phyloP scores from a whole-genome alignment of 1,284 basidiomycete species.

The Phylloboletellus chloephorus region DNA sequence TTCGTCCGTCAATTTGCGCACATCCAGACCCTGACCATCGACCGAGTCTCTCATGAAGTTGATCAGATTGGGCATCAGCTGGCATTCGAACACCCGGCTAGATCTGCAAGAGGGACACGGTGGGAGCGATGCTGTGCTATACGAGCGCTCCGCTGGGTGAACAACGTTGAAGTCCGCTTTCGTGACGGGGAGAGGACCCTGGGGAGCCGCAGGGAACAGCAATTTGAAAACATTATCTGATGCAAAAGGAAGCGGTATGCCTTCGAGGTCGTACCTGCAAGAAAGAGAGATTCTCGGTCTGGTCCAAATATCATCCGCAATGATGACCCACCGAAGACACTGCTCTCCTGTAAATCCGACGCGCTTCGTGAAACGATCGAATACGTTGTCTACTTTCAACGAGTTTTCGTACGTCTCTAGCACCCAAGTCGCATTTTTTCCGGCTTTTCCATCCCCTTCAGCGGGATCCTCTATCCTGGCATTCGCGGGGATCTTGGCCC shows the following conservation, averaged over 20 bases:
- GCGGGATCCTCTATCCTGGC: constrained; percentile 36
- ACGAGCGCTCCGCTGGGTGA: constrained; percentile 44
- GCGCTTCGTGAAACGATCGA: constrained; percentile 72
- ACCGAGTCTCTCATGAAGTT: constrained; percentile 48
- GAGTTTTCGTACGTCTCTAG: constrained; percentile 77
- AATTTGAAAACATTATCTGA: constrained; percentile 61
- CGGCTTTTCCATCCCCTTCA: constrained; percentile 37
- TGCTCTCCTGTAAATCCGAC: constrained; percentile 66
- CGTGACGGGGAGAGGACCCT: constrained; percentile 45
- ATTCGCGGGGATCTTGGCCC: constrained; percentile 41
- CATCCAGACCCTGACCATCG: constrained; percentile 23
- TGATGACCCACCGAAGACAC: constrained; percentile 59
- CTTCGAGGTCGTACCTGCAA: constrained; percentile 69
- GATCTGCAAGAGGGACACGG: constrained; percentile 57
- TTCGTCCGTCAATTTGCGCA: constrained; percentile 47
- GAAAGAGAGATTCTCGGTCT: background rate
- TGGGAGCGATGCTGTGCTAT: constrained; percentile 44
- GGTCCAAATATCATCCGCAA: constrained; percentile 6
- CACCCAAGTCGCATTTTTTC: constrained; percentile 50
- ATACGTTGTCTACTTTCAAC: constrained; percentile 67
- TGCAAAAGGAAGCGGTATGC: constrained; percentile 69
- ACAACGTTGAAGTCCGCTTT: constrained; percentile 55
- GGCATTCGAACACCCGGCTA: constrained; percentile 72
- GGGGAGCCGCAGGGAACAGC: constrained; percentile 57
- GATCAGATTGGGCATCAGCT: constrained; percentile 84